A percentile compares a stretch with the other conserved stretches of the same genome.
Evolutionary conservation across 352 stramenopile genomes (phyloP).

Genomic region (Globisporangium parvum): DNA sequence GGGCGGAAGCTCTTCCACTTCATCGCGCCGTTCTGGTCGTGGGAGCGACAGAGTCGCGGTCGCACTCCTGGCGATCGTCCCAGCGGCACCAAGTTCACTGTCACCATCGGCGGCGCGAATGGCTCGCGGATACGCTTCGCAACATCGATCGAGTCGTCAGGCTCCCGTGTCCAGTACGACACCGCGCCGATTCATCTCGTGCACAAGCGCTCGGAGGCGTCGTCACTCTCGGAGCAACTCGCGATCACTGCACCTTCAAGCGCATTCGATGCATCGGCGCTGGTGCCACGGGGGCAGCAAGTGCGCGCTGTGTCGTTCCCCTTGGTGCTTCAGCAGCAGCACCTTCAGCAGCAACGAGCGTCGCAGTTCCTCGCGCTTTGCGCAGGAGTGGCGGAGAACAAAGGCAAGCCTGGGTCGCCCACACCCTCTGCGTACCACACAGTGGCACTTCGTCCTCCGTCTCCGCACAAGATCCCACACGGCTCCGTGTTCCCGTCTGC

Average conservation of each 20-base stretch:
- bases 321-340: constrained; percentile 10
- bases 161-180: constrained; percentile 9
- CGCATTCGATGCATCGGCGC: neutral
- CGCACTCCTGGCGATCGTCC: neutral
- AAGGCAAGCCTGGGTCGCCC: neutral
- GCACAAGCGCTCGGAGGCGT: constrained; percentile 11
- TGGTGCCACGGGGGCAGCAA: constrained; percentile 5
- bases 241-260: neutral
- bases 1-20: constrained; percentile 54
- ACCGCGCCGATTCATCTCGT: constrained; percentile 9
- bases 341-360: constrained; percentile 3
- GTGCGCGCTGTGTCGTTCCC: constrained; percentile 28
- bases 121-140: constrained; percentile 48
- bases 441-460: constrained; percentile 22
- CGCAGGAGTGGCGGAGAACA: constrained; percentile 5
- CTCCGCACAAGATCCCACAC: constrained; percentile 23
- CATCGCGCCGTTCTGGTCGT: constrained; percentile 50
- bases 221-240: constrained; percentile 13
- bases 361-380: constrained; percentile 12
- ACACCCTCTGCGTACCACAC: constrained; percentile 15
- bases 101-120: constrained; percentile 27
- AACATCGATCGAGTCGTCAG: constrained; percentile 20
- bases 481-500: constrained; percentile 23
- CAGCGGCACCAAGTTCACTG: constrained; percentile 13
- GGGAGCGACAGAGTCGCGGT: constrained; percentile 16